These are phyloP conservation scores for Ocimum tenuiflorum DNA, from an alignment of 257 asterid species.

Conservation along the genomic window DNA sequence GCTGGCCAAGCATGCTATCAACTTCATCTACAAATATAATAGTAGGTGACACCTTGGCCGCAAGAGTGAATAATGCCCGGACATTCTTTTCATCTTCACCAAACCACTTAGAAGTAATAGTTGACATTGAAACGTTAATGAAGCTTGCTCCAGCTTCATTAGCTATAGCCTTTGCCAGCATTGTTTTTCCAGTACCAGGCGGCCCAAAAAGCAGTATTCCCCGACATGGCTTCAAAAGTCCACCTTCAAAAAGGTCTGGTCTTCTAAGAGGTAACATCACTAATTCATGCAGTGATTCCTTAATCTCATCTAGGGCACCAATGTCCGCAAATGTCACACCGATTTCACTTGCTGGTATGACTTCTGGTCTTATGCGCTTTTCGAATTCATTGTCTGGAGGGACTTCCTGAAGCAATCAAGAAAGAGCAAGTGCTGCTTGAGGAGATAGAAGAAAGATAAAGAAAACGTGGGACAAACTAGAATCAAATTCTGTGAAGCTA, in stretches of 20 bases:
- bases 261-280: conserved; percentile 82
- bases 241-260: conserved; percentile 86
- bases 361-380: conserved; percentile 86
- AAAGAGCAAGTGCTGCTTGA: conserved; percentile 4
- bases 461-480: background rate
- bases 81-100: conserved; percentile 95
- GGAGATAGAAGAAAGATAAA: background rate
- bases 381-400: conserved; percentile 88
- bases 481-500: background rate
- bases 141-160: conserved; percentile 94
- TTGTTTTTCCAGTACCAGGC: conserved; percentile 89
- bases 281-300: conserved; percentile 80
- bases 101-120: conserved; percentile 85
- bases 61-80: conserved; percentile 80
- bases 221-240: conserved; percentile 81
- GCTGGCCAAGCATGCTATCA: conserved; percentile 92
- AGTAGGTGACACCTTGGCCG: conserved; percentile 91
- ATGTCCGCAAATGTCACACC: conserved; percentile 81
- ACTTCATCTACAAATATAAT: conserved; percentile 91
- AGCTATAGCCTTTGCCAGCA: conserved; percentile 93
- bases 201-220: conserved; percentile 89
- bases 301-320: conserved; percentile 77
- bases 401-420: conserved; percentile 44
- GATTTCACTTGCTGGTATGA: conserved; percentile 69
- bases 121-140: conserved; percentile 80